These are phyloP conservation scores for Oldenlandia corymbosa DNA, from an alignment of 257 asterid genomes.

Conservation along the genomic window DNA sequence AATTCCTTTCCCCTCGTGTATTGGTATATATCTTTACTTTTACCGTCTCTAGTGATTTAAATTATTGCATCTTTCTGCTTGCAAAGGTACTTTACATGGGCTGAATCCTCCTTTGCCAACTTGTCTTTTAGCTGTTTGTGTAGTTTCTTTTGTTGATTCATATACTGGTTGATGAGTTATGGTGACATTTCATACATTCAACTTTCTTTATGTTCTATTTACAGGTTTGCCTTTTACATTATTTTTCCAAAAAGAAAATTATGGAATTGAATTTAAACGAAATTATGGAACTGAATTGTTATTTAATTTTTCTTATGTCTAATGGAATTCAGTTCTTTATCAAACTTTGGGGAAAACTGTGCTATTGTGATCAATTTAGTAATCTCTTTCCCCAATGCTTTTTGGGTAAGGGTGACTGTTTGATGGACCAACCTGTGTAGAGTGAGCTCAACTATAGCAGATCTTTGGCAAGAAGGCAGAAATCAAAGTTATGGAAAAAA, in stretches of 20 bases:
- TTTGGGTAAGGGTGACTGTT: not conserved
- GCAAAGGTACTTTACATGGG: not conserved
- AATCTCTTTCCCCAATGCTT: too few relatives aligned
- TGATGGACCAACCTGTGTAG: not conserved
- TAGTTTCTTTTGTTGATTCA: too few relatives aligned
- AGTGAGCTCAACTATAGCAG: too few relatives aligned
- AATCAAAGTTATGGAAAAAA: too few relatives aligned
- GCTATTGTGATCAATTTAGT: too few relatives aligned
- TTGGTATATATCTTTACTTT: too few relatives aligned
- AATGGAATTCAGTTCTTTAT: not conserved
- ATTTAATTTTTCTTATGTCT: not conserved
- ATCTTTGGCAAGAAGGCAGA: too few relatives aligned
- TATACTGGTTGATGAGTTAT: not conserved
- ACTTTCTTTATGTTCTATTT: not conserved
- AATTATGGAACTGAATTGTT: not conserved
- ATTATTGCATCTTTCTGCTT: not conserved
- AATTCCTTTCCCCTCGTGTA: conserved; percentile 10
- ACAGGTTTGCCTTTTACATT: not conserved
- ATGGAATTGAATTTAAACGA: too few relatives aligned
- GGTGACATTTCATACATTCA: not conserved
- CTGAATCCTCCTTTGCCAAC: not conserved
- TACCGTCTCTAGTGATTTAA: not conserved
- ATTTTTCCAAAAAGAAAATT: not conserved
- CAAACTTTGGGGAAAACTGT: not conserved
- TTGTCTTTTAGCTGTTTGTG: not conserved